Evolutionary conservation across 768 basidiomycete genomes (phyloP).

Genomic region (Tulasnella sp.): DNA sequence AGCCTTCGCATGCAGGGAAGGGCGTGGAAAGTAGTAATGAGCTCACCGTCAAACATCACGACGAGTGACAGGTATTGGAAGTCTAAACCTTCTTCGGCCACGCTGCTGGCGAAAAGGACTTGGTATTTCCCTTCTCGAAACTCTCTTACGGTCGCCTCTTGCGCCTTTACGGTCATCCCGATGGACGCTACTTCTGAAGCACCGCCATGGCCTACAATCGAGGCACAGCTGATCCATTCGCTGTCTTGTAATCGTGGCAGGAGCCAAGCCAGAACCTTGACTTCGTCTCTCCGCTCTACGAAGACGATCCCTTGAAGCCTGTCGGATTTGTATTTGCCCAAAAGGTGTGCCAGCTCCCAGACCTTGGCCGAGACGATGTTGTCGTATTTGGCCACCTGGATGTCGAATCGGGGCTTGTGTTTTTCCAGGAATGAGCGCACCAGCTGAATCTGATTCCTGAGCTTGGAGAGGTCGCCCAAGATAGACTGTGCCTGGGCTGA

Average conservation of each 20-base stretch:
- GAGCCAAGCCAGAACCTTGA: conserved; percentile 62
- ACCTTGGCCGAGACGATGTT: conserved; percentile 75
- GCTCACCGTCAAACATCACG: conserved; percentile 14
- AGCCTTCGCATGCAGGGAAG: neutral
- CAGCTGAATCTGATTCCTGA: neutral
- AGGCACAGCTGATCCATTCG: conserved; percentile 55
- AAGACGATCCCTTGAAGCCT: conserved; percentile 82
- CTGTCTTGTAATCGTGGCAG: conserved; percentile 60
- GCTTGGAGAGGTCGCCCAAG: conserved; percentile 1
- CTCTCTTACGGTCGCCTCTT: conserved; percentile 57
- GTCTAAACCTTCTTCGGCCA: conserved; percentile 90
- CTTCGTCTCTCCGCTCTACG: conserved; percentile 80
- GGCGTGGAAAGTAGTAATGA: neutral
- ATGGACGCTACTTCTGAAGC: conserved; percentile 45
- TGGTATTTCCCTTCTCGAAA: conserved; percentile 68
- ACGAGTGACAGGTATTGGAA: conserved; percentile 53
- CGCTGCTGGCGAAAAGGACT: conserved; percentile 74
- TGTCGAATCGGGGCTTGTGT: conserved; percentile 23
- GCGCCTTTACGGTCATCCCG: conserved; percentile 52
- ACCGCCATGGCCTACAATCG: conserved; percentile 66
- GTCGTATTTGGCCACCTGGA: conserved; percentile 33
- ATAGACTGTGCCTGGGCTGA: neutral
- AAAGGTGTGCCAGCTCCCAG: conserved; percentile 55
- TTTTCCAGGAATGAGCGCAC: conserved; percentile 15
- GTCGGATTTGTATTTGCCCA: conserved; percentile 38